Base-by-base conservation (phyloP, 441 rosid genomes). In the Eruca vesicaria region DNA sequence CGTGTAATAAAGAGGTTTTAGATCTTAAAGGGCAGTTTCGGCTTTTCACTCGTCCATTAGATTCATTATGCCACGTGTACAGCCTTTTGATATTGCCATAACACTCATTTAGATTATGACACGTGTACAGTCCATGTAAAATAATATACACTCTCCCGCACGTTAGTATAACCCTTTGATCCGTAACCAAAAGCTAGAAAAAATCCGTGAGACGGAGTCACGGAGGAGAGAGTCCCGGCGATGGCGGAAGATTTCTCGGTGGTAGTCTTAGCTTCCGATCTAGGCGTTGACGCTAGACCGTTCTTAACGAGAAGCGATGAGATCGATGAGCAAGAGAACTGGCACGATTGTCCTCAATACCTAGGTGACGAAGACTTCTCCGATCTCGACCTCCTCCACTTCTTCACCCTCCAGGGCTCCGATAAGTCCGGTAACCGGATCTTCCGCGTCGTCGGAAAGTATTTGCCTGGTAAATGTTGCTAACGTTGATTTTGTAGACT, bases 211-310 rank as follows among this genome's bases (percentile, higher is more conserved):
- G 62, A 20, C 20, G 63, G 26, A 23, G 26, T 23, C 26, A 9
- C 11, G 38, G 19, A 38, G 36, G 63, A 65, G 29, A 11, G 16
- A 68, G 12, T 68, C 35, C 75, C 72, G 75, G 76, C 72, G 79
- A 79, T 79, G 82, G 79, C 81, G 0, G 94, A 92, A 38, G 97
- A 89, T 38, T 90, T 90, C 73, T 87, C 99, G 45, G 98, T 94
- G 75, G 4, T 92, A 16, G 94, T 92, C 10, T 74, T 90, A 63
- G 99, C 99, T 18, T 92, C 98, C 0, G 99, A 94, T 87, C 83
- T 92, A 57, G 99, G 95, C 3, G 33, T 92, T 2, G 99, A 95
- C 53, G 97, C 90, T 9, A 84, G 89, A 18, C 88, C 97, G 0
- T 92, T 95, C 74, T 75, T 90, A 41, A 62, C 81, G 1, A 74